Evolutionary conservation across 75 land plant genomes (phyloP).

Genomic region (Pseudotsuga menziesii): DNA sequence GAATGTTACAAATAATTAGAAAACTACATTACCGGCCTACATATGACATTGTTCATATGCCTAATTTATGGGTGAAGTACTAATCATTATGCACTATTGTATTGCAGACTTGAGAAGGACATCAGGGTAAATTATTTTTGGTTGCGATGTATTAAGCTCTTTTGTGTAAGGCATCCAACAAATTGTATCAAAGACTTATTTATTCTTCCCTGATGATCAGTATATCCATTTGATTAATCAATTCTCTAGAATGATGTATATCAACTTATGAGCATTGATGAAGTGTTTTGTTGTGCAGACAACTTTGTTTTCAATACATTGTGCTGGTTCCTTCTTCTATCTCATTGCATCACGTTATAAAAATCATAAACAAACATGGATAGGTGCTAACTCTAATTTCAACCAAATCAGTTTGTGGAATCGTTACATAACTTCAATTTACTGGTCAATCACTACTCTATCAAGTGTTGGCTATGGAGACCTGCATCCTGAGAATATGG

Average conservation of each 20-base stretch:
- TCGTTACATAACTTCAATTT: conserved; percentile 21
- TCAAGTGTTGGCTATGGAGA: conserved; percentile 40
- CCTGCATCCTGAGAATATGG: conserved; percentile 22
- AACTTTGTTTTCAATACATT: conserved; percentile 60
- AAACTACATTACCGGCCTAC: too few species aligned
- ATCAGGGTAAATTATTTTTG: conserved; percentile 29
- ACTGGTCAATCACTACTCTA: conserved; percentile 36
- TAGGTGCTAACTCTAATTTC: conserved; percentile 31
- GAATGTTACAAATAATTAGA: too few species aligned
- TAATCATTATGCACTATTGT: too few species aligned
- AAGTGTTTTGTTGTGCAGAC: conserved; percentile 39
- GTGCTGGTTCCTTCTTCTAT: conserved; percentile 58
- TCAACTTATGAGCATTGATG: too few species aligned
- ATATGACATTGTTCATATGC: too few species aligned
- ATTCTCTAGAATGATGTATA: neutral
- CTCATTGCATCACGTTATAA: conserved; percentile 50
- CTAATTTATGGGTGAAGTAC: too few species aligned
- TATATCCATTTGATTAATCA: neutral
- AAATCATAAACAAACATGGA: conserved; percentile 62
- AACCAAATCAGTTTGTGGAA: conserved; percentile 15
- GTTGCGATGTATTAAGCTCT: conserved; percentile 19
- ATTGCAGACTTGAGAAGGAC: conserved; percentile 31
- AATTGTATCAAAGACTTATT: neutral
- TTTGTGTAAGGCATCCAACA: conserved; percentile 13
- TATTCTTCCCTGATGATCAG: neutral